Percentiles rank a stretch among this genome's conserved stretches.
Conservation (phyloP, 2,329 filamentous ascomycete genomes). For the Penicillium sp. region DNA sequence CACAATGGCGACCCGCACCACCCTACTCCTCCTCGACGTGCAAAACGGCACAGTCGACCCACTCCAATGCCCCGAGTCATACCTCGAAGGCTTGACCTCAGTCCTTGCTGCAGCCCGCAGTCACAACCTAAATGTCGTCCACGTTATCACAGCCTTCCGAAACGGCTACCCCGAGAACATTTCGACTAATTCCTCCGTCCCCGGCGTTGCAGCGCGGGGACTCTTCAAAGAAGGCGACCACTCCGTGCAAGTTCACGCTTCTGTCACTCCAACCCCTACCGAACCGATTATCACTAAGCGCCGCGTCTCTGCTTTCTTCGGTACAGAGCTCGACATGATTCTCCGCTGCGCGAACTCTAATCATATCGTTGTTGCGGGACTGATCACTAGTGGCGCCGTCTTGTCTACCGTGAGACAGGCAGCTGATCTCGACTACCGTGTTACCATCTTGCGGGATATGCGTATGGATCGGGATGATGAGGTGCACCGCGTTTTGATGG, state of each 20-base stretch:
- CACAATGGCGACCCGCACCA: constrained; percentile 16
- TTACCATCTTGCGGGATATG: constrained; percentile 37
- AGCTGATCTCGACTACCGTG: constrained; percentile 36
- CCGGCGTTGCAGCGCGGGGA: constrained; percentile 17
- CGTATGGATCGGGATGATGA: constrained; percentile 36
- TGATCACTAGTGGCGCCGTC: constrained; percentile 39
- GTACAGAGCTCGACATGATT: constrained; percentile 37
- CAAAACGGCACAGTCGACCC: constrained; percentile 32
- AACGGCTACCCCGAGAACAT: constrained; percentile 32
- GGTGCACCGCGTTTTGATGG: constrained; percentile 35
- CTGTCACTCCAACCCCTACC: constrained; percentile 16
- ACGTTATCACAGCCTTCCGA: constrained; percentile 36
- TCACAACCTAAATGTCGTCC: constrained; percentile 30
- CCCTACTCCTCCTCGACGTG: constrained; percentile 39
- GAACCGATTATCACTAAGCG: constrained; percentile 38
- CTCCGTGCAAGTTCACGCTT: constrained; percentile 21
- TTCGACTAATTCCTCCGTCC: constrained; percentile 23
- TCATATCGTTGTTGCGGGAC: constrained; percentile 34
- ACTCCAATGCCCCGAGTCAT: constrained; percentile 19
- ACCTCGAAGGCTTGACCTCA: constrained; percentile 24
- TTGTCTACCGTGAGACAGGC: constrained; percentile 40
- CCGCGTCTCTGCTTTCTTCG: constrained; percentile 38
- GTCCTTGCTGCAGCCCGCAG: constrained; percentile 27
- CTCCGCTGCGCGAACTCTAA: constrained; percentile 30
- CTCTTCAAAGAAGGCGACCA: constrained; percentile 26